These are phyloP conservation scores for Neurospora africana DNA, from an alignment of 495 filamentous ascomycete genomes.

Conservation along the genomic window DNA sequence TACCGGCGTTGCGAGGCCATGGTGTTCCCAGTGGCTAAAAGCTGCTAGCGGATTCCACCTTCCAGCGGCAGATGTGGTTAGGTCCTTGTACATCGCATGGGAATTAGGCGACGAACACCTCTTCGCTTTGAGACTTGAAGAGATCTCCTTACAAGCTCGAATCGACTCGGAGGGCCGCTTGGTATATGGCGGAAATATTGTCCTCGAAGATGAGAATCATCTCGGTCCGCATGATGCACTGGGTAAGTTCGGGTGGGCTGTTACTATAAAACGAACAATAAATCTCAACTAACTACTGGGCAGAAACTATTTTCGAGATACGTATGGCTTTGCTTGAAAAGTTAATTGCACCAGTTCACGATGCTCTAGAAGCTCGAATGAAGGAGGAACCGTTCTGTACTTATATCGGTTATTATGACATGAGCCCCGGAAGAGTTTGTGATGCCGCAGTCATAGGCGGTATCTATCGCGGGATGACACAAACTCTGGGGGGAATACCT, in stretches of 20 bases:
- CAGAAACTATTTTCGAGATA: background rate
- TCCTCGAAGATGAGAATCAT: background rate
- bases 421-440: background rate
- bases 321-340: background rate
- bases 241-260: background rate
- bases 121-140: background rate
- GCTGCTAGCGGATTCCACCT: background rate
- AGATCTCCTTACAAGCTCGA: background rate
- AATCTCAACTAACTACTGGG: background rate
- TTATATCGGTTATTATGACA: background rate
- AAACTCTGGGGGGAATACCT: background rate
- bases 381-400: background rate
- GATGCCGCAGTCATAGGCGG: background rate
- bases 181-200: background rate
- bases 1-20: slow-evolving; percentile 11
- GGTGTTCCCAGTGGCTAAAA: slow-evolving; percentile 11
- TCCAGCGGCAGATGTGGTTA: background rate
- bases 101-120: background rate
- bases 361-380: background rate
- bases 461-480: background rate
- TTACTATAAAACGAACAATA: background rate
- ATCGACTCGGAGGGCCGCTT: background rate
- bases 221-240: background rate
- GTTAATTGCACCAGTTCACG: background rate
- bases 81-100: background rate